Conservation (phyloP, 2,329 filamentous ascomycete species). For the Dactylellina sp. region DNA sequence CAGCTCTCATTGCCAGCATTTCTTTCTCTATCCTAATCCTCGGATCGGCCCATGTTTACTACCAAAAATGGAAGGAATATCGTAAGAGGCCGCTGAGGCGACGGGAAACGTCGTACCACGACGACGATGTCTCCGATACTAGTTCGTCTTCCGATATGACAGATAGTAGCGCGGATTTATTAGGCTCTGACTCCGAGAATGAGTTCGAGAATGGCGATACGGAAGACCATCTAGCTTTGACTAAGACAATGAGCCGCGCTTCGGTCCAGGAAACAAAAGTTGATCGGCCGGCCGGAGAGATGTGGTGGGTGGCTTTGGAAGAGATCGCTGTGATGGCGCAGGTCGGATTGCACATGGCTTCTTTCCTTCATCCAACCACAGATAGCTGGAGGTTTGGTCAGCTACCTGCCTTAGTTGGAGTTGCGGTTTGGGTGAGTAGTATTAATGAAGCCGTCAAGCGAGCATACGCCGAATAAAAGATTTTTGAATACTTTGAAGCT, state of each 20-base stretch:
- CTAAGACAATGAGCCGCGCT: constrained; percentile 68
- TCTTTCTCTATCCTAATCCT: constrained; percentile 76
- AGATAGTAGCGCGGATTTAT: constrained; percentile 60
- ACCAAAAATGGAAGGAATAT: constrained; percentile 50
- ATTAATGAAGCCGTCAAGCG: background rate
- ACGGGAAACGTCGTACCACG: constrained; percentile 6
- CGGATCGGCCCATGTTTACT: constrained; percentile 50
- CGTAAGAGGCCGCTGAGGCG: constrained; percentile 9
- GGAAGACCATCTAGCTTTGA: constrained; percentile 68
- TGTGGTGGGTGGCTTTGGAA: constrained; percentile 78
- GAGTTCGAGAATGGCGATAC: constrained; percentile 72
- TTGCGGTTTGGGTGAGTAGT: constrained; percentile 75
- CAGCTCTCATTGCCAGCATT: constrained; percentile 75
- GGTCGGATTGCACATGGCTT: constrained; percentile 75
- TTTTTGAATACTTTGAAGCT: background rate
- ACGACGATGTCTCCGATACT: constrained; percentile 37
- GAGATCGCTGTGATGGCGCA: constrained; percentile 78
- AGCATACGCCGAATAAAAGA: background rate
- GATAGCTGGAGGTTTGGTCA: constrained; percentile 68
- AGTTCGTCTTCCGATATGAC: constrained; percentile 18
- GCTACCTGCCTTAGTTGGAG: constrained; percentile 71
- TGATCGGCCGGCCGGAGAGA: constrained; percentile 79
- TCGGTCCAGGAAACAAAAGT: constrained; percentile 73
- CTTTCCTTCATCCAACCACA: constrained; percentile 71
- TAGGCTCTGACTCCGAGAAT: constrained; percentile 64